These are phyloP conservation scores for Aethionema arabicum DNA, from an alignment of 345 rosid species.

Conservation along the genomic window DNA sequence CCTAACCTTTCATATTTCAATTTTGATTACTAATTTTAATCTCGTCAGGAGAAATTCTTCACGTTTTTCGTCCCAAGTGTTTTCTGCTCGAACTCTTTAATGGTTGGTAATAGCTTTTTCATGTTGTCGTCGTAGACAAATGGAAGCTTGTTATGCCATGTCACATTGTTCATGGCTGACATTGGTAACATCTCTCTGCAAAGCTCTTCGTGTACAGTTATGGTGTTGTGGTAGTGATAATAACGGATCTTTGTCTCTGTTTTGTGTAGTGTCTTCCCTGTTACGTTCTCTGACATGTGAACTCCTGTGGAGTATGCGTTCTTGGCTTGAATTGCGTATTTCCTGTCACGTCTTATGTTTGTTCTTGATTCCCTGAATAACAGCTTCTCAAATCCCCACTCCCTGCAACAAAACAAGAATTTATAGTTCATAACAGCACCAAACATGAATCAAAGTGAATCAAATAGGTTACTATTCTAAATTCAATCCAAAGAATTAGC, in stretches of 20 bases:
- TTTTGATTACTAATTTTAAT: too few relatives aligned
- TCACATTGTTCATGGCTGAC: slow-evolving; percentile 52
- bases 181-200: slow-evolving; percentile 58
- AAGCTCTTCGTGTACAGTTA: slow-evolving; percentile 56
- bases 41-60: slow-evolving; percentile 32
- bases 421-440: too few relatives aligned
- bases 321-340: slow-evolving; percentile 85
- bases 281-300: slow-evolving; percentile 89
- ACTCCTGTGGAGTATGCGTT: slow-evolving; percentile 84
- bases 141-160: slow-evolving; percentile 57
- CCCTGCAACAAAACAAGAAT: slow-evolving; percentile 46
- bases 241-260: slow-evolving; percentile 73
- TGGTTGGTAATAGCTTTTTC: slow-evolving; percentile 56
- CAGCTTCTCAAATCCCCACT: slow-evolving; percentile 94
- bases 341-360: slow-evolving; percentile 72
- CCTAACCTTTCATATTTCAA: too few relatives aligned
- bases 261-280: slow-evolving; percentile 73
- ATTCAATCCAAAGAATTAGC: neutral
- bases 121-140: slow-evolving; percentile 66
- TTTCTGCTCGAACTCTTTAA: slow-evolving; percentile 62
- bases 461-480: neutral
- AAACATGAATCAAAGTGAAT: too few relatives aligned
- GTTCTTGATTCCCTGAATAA: slow-evolving; percentile 67
- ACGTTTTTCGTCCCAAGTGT: slow-evolving; percentile 33
- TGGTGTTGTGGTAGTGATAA: slow-evolving; percentile 77